A percentile compares a stretch with the other conserved stretches of the same genome.
Evolutionary conservation across 2,329 filamentous ascomycete species (phyloP).

Genomic region (Trichoderma citrinoviride): DNA sequence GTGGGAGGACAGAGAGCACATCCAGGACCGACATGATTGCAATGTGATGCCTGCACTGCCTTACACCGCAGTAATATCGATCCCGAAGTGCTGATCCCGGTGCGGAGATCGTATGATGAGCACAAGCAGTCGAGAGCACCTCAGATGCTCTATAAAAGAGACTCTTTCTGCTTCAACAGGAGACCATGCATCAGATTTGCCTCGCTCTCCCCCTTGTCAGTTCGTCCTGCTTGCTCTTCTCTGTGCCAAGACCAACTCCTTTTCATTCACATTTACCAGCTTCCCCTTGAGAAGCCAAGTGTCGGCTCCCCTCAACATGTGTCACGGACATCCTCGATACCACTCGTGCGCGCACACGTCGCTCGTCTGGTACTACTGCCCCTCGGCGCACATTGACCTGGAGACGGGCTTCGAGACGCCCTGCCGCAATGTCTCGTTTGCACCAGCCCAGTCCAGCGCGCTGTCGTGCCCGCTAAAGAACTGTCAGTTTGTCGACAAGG

Average conservation of each 20-base stretch:
- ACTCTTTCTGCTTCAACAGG: not conserved
- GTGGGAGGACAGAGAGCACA: not conserved
- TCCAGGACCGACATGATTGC: not conserved
- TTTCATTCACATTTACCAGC: not conserved
- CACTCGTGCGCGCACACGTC: conserved; percentile 55
- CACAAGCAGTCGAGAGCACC: not conserved
- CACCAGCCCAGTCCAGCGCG: conserved; percentile 43
- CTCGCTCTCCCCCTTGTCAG: not conserved
- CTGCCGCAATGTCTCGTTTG: conserved; percentile 49
- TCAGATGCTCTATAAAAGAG: not conserved
- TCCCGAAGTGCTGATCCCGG: not conserved
- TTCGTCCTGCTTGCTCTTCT: not conserved
- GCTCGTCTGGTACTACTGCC: conserved; percentile 55
- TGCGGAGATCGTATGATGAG: not conserved
- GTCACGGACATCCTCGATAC: conserved; percentile 52
- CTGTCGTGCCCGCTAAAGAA: conserved; percentile 49
- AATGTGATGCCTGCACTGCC: not conserved
- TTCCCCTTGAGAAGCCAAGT: accelerated
- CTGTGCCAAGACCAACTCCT: too few relatives aligned
- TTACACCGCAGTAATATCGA: not conserved
- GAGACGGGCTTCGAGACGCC: conserved; percentile 49
- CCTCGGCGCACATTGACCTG: conserved; percentile 43
- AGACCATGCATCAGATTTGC: not conserved
- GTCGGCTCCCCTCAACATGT: conserved; percentile 46
- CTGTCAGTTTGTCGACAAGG: conserved; percentile 51